Evolutionary conservation across 1,284 basidiomycete species (phyloP).

Genomic region (Gymnopus androsaceus): DNA sequence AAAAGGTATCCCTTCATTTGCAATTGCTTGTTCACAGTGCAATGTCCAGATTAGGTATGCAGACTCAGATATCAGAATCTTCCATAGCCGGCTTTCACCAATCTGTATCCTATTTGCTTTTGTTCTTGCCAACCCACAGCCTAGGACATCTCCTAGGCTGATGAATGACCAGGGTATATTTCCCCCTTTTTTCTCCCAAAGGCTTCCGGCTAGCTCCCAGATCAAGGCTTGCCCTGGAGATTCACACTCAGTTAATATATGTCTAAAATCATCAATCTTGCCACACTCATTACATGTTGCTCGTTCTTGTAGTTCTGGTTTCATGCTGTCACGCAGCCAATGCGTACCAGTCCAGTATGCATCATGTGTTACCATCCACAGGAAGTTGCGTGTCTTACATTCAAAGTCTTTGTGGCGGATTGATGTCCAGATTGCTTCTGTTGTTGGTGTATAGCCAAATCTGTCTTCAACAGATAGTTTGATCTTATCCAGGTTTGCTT

Average conservation of each 20-base stretch:
- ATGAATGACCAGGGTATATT: no score
- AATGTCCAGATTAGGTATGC: no score
- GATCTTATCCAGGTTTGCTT: no score
- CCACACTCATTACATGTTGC: slow-evolving; percentile 24
- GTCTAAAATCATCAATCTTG: slow-evolving; percentile 26
- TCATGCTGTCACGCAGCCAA: slow-evolving; percentile 22
- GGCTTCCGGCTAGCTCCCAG: slow-evolving; percentile 22
- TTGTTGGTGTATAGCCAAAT: slow-evolving; percentile 11
- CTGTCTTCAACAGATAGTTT: no score
- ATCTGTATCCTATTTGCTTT: no score
- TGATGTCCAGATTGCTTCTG: slow-evolving; percentile 15
- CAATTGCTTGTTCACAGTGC: no score
- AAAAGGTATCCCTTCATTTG: no score
- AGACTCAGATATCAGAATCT: neutral
- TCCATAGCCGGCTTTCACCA: neutral
- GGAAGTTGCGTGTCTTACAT: slow-evolving; percentile 22
- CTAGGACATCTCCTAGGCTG: slow-evolving; percentile 12
- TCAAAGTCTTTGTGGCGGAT: slow-evolving; percentile 19
- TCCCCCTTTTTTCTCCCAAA: slow-evolving; percentile 11
- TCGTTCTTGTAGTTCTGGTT: slow-evolving; percentile 17
- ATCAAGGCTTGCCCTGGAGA: slow-evolving; percentile 20
- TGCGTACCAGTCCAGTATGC: slow-evolving; percentile 23
- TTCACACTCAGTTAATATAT: slow-evolving; percentile 29
- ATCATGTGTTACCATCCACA: no score
- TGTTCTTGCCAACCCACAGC: slow-evolving; percentile 8